Percentiles rank a stretch among this genome's conserved stretches.
Conservation (phyloP, 2,329 filamentous ascomycete species). For the Cladosporium cucumerinum region DNA sequence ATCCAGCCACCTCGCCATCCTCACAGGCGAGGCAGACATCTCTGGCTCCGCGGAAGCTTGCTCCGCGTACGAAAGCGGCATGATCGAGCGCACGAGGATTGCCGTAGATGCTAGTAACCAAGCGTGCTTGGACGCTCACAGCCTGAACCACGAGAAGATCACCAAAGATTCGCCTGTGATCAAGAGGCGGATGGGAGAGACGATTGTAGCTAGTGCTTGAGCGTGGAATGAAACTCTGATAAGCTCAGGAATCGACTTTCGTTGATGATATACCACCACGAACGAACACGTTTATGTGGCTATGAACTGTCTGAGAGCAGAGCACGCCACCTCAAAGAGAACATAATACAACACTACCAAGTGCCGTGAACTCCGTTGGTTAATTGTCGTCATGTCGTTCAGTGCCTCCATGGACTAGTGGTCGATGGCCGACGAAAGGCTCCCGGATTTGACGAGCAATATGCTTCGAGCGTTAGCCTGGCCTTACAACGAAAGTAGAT, state of each 20-base stretch:
- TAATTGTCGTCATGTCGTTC: too few relatives aligned
- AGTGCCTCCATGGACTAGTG: too few relatives aligned
- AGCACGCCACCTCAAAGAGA: too few relatives aligned
- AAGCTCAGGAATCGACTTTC: not conserved
- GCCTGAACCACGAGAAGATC: not conserved
- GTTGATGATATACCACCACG: not conserved
- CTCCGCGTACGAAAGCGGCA: constrained; percentile 18
- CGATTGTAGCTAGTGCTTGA: not conserved
- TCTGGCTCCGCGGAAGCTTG: constrained; percentile 11
- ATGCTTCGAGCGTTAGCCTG: not conserved
- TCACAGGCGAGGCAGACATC: not conserved
- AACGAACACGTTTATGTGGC: too few relatives aligned
- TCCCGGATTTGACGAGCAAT: not conserved
- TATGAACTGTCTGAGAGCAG: too few relatives aligned
- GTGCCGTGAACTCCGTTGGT: too few relatives aligned
- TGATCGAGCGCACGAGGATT: constrained; percentile 18
- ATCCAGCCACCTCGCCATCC: not conserved
- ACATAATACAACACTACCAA: too few relatives aligned
- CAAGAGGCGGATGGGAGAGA: not conserved
- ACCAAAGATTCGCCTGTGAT: not conserved
- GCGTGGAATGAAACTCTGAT: not conserved
- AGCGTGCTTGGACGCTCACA: constrained; percentile 24
- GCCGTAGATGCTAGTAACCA: constrained; percentile 24
- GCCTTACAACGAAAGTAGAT: not conserved
- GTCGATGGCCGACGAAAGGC: too few relatives aligned